Base-by-base conservation (phyloP, 768 basidiomycete genomes). In the Neoboletus magnificus region DNA sequence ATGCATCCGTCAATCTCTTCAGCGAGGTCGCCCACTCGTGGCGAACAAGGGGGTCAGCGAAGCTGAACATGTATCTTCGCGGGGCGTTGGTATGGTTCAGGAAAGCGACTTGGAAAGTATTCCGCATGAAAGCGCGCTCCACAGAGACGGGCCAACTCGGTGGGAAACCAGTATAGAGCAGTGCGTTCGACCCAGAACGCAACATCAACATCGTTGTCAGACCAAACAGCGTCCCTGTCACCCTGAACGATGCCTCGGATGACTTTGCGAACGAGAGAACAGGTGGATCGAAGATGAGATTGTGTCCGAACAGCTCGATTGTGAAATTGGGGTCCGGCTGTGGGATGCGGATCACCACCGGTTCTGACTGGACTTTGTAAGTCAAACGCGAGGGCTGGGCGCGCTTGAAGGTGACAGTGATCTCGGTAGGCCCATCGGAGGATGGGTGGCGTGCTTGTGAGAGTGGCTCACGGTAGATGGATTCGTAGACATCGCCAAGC, bases 91-190 rank as follows among this genome's bases (percentile, higher is more conserved):
- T 66, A 59, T 87, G 83, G 62, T 85, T 85, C 37, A 78, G 59
- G 74, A 98, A 98, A 2, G 93, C 86, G 33, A 98, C 73, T 69
- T 97, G 92, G 79, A 98, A 95, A 0, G 95, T 97, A 68, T 98
- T 90, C 55, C 87, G 84, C 96, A 98, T 98, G 75, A 98, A 98
- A 0, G 92, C 86, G 20, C 93, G 87, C 67, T 96, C 93, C 56
- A 96, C 85, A 22, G 82, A 77, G 63, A 98, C 77, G 6, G 85
- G 77, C 62, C 82, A 86, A 68, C 87, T 92, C 52, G 89, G 76
- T 16, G 93, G 89, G 32, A 98, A 76, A 29, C 90, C 89, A 2
- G 85, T 75, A 69, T 98, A 98, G 52, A 83, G 78, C 43, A 87
- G 78, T 3, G 95, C 92, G 70, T 93, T 93, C 22, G 83, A 77